These are phyloP conservation scores for Fraxinus excelsior DNA, from an alignment of 257 asterid genomes.

Conservation along the genomic window DNA sequence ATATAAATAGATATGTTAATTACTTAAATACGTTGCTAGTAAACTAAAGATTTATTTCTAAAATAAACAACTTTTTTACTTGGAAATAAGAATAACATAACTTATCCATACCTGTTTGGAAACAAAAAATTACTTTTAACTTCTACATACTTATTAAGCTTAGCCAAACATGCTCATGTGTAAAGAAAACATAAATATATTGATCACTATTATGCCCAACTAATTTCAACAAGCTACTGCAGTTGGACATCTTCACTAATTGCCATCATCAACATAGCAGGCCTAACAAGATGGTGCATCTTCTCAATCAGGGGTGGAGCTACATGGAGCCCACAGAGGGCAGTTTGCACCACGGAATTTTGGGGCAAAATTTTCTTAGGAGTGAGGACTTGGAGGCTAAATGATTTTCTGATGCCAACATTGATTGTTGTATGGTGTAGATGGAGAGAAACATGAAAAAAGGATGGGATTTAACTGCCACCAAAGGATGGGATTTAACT, in stretches of 20 bases:
- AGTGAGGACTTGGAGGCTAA: background rate
- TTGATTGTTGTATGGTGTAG: background rate
- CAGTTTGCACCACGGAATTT: background rate
- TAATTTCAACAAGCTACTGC: background rate
- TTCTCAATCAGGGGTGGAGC: background rate
- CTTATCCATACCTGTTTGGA: background rate
- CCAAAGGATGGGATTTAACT: background rate
- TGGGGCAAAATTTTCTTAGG: background rate
- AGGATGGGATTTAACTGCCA: background rate
- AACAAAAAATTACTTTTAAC: background rate
- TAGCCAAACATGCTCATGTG: background rate
- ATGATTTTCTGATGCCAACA: background rate
- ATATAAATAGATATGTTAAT: background rate
- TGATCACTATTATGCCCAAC: background rate
- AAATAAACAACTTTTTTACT: background rate
- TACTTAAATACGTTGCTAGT: background rate
- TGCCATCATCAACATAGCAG: background rate
- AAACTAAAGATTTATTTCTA: background rate
- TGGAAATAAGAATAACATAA: background rate
- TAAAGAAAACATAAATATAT: background rate
- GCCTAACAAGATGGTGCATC: background rate
- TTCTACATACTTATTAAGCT: background rate
- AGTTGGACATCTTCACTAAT: background rate
- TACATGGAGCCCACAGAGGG: background rate
- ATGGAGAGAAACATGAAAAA: background rate